Conservation (phyloP, 164 flowering plant species). For the Magnolia kwangsiensis region DNA sequence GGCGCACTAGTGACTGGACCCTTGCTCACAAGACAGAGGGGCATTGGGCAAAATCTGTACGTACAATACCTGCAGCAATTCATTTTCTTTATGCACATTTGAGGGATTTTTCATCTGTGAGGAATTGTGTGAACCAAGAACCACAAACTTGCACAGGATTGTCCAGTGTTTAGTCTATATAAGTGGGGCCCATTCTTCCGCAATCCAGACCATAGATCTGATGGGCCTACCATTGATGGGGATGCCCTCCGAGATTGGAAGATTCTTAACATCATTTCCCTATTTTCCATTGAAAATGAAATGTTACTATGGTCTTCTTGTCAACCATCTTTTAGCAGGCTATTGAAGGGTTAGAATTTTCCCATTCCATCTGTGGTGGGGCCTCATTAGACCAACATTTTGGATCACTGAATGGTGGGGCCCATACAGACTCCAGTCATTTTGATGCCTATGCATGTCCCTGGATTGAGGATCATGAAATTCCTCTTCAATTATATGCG, state of each 20-base stretch:
- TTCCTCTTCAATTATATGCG: background rate
- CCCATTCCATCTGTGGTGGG: background rate
- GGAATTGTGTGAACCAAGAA: background rate
- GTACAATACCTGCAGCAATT: slow-evolving; percentile 12
- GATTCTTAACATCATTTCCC: background rate
- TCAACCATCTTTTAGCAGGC: background rate
- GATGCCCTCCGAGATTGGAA: background rate
- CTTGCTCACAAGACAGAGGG: slow-evolving; percentile 96
- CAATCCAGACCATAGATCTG: background rate
- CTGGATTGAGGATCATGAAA: background rate
- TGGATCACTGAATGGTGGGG: background rate
- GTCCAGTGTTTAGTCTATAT: background rate
- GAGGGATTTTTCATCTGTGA: background rate
- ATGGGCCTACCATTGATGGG: background rate
- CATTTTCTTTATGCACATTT: background rate
- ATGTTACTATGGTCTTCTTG: background rate
- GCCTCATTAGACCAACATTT: background rate
- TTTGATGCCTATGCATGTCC: background rate
- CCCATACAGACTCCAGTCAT: background rate
- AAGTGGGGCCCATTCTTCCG: background rate
- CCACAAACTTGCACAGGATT: background rate
- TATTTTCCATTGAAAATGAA: background rate
- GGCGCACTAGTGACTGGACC: slow-evolving; percentile 99
- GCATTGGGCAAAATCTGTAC: slow-evolving; percentile 98
- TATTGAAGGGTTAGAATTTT: background rate